phyloP scores from a whole-genome alignment of 176 grass and related monocot species.

The Echinochloa phyllopogon region DNA sequence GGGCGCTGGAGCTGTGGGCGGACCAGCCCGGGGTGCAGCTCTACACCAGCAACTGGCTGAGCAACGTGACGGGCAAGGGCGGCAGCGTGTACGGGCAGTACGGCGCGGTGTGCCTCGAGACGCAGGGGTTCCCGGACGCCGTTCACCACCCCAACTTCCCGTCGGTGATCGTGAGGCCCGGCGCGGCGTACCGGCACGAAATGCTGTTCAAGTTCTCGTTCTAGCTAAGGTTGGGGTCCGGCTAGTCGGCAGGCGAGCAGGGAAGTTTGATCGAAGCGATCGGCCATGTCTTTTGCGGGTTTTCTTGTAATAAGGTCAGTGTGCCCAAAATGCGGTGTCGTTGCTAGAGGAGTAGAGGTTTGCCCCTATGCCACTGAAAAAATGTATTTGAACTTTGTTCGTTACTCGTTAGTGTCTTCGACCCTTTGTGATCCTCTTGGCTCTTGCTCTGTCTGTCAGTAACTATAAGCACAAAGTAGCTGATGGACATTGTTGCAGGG shows the following conservation, averaged over 20 bases:
- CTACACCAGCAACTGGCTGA: constrained; percentile 68
- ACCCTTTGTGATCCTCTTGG: too few relatives aligned
- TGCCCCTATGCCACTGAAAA: too few relatives aligned
- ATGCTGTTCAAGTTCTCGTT: constrained; percentile 74
- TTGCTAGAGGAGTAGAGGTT: too few relatives aligned
- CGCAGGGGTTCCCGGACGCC: constrained; percentile 76
- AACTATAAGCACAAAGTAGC: too few relatives aligned
- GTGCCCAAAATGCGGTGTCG: neutral
- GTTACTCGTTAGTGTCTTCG: neutral
- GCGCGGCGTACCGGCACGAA: constrained; percentile 56
- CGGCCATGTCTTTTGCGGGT: neutral
- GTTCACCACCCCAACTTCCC: constrained; percentile 83
- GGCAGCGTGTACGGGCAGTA: constrained; percentile 56
- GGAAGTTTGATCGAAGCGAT: neutral
- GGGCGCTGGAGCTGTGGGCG: constrained; percentile 65
- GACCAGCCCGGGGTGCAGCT: constrained; percentile 89
- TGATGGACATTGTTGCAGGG: too few relatives aligned
- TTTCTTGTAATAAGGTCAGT: neutral
- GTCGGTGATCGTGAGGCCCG: constrained; percentile 62
- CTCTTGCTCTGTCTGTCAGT: too few relatives aligned
- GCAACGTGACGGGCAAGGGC: constrained; percentile 51
- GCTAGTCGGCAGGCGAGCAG: neutral
- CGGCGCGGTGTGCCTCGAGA: constrained; percentile 74
- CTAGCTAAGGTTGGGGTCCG: neutral
- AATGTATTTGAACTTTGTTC: neutral